A percentile compares a stretch with the other conserved stretches of the same genome.
These are phyloP conservation scores for Rhodotorula diobovata DNA, from an alignment of 768 basidiomycete genomes.

Conservation along the genomic window DNA sequence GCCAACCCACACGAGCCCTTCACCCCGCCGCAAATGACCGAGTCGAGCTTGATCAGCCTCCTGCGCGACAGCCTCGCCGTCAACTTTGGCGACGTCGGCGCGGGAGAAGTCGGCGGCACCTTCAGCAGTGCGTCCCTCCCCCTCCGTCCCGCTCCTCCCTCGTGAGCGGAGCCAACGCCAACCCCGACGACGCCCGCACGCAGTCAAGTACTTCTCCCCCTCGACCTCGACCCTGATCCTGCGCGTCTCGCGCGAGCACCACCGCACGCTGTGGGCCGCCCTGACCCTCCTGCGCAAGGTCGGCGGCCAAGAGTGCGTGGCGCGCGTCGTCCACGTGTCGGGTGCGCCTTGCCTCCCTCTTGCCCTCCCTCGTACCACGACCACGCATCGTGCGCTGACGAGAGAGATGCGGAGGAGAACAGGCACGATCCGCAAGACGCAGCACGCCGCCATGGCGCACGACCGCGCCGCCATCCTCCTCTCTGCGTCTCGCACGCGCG, in stretches of 20 bases:
- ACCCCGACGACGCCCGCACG: background rate
- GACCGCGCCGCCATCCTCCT: constrained; percentile 39
- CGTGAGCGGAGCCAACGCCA: no score
- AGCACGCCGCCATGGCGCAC: constrained; percentile 39
- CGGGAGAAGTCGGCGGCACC: constrained; percentile 39
- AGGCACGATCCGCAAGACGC: constrained; percentile 44
- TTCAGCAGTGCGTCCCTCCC: constrained; percentile 35
- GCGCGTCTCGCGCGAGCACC: constrained; percentile 37
- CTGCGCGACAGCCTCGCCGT: constrained; percentile 36
- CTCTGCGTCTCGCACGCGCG: background rate
- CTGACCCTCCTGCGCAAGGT: constrained; percentile 39
- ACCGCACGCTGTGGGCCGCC: constrained; percentile 38
- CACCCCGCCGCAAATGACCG: constrained; percentile 10
- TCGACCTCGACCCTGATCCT: constrained; percentile 39
- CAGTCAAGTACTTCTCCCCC: constrained; percentile 43
- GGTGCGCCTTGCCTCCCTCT: constrained; percentile 3
- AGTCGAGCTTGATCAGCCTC: constrained; percentile 31
- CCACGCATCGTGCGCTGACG: background rate
- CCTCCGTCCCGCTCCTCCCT: background rate
- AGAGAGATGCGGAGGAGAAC: no score
- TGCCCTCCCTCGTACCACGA: background rate
- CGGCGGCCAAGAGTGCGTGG: constrained; percentile 29
- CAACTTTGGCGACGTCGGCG: constrained; percentile 42
- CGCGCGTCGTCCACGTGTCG: constrained; percentile 36
- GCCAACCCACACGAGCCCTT: background rate